phyloP scores from a whole-genome alignment of 768 basidiomycete species.

The Mycena rebaudengoi region DNA sequence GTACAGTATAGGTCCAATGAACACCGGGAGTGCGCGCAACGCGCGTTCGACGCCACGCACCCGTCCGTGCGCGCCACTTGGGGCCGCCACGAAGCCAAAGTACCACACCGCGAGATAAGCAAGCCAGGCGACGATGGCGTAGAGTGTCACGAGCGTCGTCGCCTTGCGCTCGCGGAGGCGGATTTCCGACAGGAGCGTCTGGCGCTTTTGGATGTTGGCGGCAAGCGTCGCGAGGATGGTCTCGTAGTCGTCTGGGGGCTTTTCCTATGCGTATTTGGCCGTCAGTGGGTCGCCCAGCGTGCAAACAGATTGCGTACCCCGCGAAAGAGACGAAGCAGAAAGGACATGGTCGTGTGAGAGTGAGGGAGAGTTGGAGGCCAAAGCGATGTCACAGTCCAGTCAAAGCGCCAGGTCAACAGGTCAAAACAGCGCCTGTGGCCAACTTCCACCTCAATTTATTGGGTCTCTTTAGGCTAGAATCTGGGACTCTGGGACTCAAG shows the following conservation, averaged over 20 bases:
- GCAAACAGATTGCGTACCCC: background rate
- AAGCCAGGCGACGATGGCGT: slow-evolving; percentile 79
- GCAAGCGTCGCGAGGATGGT: slow-evolving; percentile 73
- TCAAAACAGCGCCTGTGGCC: no score
- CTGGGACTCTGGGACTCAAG: no score
- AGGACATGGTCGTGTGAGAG: no score
- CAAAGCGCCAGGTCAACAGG: no score
- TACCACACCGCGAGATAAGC: slow-evolving; percentile 82
- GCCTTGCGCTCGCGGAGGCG: slow-evolving; percentile 85
- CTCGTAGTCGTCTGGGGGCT: slow-evolving; percentile 74
- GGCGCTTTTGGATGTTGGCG: slow-evolving; percentile 74
- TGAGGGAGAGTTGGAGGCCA: no score
- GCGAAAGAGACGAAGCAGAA: slow-evolving; percentile 18
- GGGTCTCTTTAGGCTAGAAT: no score
- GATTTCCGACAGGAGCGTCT: slow-evolving; percentile 80
- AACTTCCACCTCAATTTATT: no score
- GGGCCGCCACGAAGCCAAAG: slow-evolving; percentile 57
- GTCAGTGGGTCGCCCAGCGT: no score
- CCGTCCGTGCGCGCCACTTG: slow-evolving; percentile 35
- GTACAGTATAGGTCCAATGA: slow-evolving; percentile 82
- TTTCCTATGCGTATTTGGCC: background rate
- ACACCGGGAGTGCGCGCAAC: slow-evolving; percentile 62
- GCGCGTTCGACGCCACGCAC: slow-evolving; percentile 48
- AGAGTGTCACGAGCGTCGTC: slow-evolving; percentile 79
- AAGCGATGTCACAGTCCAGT: no score